A percentile compares a stretch with the other conserved stretches of the same genome.
Conservation (phyloP, 192 early-diverging fungal species). For the Podila clonocystis region DNA sequence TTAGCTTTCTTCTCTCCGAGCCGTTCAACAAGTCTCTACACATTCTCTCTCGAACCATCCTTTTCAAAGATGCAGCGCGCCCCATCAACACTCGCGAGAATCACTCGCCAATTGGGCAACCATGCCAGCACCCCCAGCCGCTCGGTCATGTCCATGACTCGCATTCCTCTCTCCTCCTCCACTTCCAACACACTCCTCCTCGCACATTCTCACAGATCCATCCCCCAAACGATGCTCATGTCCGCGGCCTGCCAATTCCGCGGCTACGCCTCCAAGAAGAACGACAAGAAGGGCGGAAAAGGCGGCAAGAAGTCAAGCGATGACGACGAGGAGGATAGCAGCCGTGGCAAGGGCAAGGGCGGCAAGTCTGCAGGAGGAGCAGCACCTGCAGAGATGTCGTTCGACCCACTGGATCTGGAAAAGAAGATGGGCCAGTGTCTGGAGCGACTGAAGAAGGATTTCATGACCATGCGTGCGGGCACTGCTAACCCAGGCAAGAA, state of each 20-base stretch:
- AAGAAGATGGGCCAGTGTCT: constrained; percentile 67
- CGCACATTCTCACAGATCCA: background rate
- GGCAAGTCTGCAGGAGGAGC: constrained; percentile 7
- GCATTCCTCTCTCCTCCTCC: background rate
- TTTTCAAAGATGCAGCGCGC: constrained; percentile 31
- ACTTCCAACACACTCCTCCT: constrained; percentile 8
- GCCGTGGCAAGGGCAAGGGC: constrained; percentile 28
- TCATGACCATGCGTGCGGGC: constrained; percentile 71
- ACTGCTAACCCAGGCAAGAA: constrained; percentile 75
- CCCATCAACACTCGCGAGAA: constrained; percentile 8
- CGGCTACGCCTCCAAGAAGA: constrained; percentile 37
- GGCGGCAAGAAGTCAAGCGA: constrained; percentile 23
- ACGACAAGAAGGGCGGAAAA: constrained; percentile 23
- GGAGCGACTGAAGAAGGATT: constrained; percentile 71
- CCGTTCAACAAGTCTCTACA: too few species aligned
- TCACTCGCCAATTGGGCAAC: background rate
- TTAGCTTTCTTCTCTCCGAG: too few species aligned
- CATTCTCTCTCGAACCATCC: too few species aligned
- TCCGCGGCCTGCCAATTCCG: constrained; percentile 8
- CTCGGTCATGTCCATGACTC: background rate
- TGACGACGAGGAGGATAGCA: constrained; percentile 36
- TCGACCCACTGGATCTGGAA: constrained; percentile 67
- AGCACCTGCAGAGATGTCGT: constrained; percentile 29
- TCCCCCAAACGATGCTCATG: constrained; percentile 11
- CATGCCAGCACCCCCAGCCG: background rate